Conservation (phyloP, 352 stramenopile genomes). For the Globisporangium carolinianum region DNA sequence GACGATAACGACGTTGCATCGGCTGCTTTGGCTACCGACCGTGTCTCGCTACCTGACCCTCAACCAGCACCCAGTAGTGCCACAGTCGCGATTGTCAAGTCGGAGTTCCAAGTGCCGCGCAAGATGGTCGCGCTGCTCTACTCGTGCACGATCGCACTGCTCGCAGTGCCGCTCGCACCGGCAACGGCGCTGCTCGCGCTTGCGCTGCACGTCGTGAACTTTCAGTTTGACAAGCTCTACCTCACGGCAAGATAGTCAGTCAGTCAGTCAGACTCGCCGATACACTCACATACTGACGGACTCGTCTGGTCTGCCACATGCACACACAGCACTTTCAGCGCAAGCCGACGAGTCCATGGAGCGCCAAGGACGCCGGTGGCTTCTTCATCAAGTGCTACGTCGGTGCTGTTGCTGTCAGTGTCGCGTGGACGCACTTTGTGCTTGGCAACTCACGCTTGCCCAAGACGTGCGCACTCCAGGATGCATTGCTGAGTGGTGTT, state of each 20-base stretch:
- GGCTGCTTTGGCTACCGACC: not conserved
- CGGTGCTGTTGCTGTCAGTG: slow-evolving; percentile 55
- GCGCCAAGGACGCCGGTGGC: slow-evolving; percentile 62
- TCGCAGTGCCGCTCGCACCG: slow-evolving; percentile 67
- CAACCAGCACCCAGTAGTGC: too few species aligned
- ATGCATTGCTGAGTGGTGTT: slow-evolving; percentile 14
- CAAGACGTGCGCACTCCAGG: slow-evolving; percentile 56
- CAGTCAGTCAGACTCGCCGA: too few species aligned
- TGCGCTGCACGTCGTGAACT: slow-evolving; percentile 57
- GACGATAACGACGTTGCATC: not conserved
- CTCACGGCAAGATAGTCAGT: slow-evolving; percentile 30
- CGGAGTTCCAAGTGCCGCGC: slow-evolving; percentile 69
- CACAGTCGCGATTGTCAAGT: slow-evolving; percentile 10
- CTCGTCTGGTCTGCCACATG: not conserved
- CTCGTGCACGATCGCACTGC: slow-evolving; percentile 61
- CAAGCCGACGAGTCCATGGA: slow-evolving; percentile 67
- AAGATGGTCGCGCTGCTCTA: slow-evolving; percentile 83
- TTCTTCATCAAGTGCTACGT: slow-evolving; percentile 90
- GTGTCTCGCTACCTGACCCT: too few species aligned
- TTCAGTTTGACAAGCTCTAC: slow-evolving; percentile 80
- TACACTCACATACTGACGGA: not conserved
- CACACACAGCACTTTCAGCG: slow-evolving; percentile 46
- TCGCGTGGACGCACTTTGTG: slow-evolving; percentile 57
- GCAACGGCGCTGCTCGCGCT: slow-evolving; percentile 43
- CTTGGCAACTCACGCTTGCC: slow-evolving; percentile 37